Conservation (phyloP, 2,329 filamentous ascomycete species). For the Zarea fungicola region DNA sequence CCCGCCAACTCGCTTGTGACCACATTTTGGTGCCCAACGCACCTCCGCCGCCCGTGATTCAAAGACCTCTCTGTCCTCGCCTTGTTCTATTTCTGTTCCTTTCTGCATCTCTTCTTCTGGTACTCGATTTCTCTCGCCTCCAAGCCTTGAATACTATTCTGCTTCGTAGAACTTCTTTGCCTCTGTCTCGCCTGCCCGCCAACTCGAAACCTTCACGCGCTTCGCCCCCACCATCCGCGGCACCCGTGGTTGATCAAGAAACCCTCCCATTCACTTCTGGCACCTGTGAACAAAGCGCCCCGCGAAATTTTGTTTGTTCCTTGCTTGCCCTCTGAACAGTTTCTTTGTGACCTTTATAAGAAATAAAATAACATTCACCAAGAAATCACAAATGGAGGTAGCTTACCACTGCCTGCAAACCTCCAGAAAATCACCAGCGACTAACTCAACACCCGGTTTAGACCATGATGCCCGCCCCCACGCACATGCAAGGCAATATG, state of each 20-base stretch:
- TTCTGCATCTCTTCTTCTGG: neutral
- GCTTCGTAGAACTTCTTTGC: constrained; percentile 6
- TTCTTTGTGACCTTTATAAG: neutral
- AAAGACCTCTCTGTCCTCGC: constrained; percentile 4
- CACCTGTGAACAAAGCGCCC: neutral
- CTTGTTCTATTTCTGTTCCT: neutral
- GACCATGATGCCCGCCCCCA: constrained; percentile 36
- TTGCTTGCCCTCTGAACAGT: neutral
- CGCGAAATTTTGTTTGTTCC: neutral
- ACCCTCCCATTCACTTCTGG: neutral
- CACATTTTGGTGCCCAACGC: constrained; percentile 11
- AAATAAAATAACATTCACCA: neutral
- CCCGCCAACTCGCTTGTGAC: constrained; percentile 12
- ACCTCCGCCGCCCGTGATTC: constrained; percentile 10
- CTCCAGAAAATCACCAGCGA: neutral
- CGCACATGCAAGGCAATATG: constrained; percentile 36
- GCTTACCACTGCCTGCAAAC: neutral
- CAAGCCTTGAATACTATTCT: no score
- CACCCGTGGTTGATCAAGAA: neutral
- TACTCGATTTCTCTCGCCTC: no score
- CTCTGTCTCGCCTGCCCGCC: no score
- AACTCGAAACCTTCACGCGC: no score
- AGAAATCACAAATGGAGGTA: constrained; percentile 2
- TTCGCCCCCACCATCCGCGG: neutral
- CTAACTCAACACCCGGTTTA: constrained; percentile 12